Conservation (phyloP, 1,284 basidiomycete species). For the Fistulinella cinereoalba region DNA sequence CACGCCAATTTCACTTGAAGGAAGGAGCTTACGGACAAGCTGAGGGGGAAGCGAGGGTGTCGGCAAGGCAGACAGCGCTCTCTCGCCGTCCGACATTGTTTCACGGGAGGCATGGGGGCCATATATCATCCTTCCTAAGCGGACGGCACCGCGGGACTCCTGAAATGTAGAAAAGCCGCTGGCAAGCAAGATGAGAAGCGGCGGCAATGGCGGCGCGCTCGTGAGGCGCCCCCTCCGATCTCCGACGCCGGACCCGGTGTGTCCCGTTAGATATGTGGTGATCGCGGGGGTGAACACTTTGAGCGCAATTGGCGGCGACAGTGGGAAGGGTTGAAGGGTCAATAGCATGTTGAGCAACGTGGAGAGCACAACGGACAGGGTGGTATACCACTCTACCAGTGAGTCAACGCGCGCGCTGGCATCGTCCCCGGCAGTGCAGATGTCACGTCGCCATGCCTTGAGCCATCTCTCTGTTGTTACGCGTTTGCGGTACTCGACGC, state of each 20-base stretch:
- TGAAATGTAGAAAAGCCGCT: constrained; percentile 6
- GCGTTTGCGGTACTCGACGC: constrained; percentile 22
- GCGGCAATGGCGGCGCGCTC: constrained; percentile 21
- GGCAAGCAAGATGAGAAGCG: constrained; percentile 26
- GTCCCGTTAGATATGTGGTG: constrained; percentile 12
- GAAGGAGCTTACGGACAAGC: constrained; percentile 27
- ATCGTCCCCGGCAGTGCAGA: constrained; percentile 6
- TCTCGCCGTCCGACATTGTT: background rate
- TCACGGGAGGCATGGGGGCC: constrained; percentile 18
- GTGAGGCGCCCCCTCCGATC: constrained; percentile 16
- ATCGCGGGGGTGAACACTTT: constrained; percentile 15
- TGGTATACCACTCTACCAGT: background rate
- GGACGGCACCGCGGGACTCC: constrained; percentile 10
- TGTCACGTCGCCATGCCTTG: constrained; percentile 17
- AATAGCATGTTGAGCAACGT: constrained; percentile 33
- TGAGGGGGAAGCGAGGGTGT: constrained; percentile 30
- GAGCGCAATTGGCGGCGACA: constrained; percentile 14
- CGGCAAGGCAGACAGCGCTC: constrained; percentile 3
- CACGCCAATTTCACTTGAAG: constrained; percentile 16
- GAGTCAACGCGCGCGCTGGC: background rate
- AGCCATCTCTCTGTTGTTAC: constrained; percentile 9
- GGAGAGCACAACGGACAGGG: constrained; percentile 8
- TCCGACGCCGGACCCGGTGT: constrained; percentile 3
- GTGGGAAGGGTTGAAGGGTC: constrained; percentile 33
- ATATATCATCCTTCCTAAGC: constrained; percentile 15